Evolutionary conservation across 768 basidiomycete genomes (phyloP).

Genomic region (Lactarius indigo): DNA sequence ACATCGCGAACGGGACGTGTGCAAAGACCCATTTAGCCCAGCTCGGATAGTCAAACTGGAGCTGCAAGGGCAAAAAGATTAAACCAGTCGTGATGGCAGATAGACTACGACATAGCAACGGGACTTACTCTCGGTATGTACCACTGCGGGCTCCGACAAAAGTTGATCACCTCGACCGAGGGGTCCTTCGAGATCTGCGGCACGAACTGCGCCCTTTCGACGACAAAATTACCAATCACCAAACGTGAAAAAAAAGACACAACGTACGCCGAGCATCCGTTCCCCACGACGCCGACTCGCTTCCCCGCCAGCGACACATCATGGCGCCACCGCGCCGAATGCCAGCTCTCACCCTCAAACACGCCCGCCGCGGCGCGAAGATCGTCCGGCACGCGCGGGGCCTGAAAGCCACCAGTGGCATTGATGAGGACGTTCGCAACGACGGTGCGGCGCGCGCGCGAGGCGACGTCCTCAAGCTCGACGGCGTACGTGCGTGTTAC

Average conservation of each 20-base stretch:
- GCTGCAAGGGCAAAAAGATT: constrained; percentile 28
- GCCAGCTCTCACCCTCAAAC: constrained; percentile 51
- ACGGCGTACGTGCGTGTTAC: constrained; percentile 28
- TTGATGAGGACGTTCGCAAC: constrained; percentile 31
- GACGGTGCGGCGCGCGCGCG: constrained; percentile 11
- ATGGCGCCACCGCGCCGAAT: constrained; percentile 54
- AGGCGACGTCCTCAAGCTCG: constrained; percentile 25
- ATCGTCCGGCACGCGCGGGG: constrained; percentile 28
- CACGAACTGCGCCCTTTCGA: constrained; percentile 57
- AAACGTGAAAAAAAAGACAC: not conserved
- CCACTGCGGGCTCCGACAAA: constrained; percentile 57
- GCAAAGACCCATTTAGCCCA: constrained; percentile 53
- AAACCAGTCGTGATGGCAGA: not conserved
- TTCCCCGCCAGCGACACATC: constrained; percentile 50
- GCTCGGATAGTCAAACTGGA: constrained; percentile 40
- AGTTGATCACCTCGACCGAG: constrained; percentile 50
- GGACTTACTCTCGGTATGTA: constrained; percentile 47
- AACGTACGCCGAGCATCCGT: constrained; percentile 54
- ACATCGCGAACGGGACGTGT: constrained; percentile 48
- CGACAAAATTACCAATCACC: not conserved
- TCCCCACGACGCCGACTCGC: constrained; percentile 58
- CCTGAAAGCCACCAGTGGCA: constrained; percentile 31
- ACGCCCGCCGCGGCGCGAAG: constrained; percentile 27
- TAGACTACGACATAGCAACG: not conserved
- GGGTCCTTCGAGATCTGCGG: constrained; percentile 49